Conservation (phyloP, 2,329 filamentous ascomycete species). For the Penicillium sp. region DNA sequence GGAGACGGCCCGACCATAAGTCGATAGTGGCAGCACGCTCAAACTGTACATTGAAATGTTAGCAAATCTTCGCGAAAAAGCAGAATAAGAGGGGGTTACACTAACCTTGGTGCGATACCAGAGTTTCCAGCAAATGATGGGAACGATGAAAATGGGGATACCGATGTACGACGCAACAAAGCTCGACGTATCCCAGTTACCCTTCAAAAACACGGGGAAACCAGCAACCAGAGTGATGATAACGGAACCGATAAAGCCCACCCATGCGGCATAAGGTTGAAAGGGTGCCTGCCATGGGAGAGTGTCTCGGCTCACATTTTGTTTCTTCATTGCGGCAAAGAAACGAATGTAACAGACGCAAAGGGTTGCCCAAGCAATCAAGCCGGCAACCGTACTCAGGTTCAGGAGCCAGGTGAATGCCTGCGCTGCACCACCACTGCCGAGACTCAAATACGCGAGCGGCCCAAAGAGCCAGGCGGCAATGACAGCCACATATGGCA, state of each 20-base stretch:
- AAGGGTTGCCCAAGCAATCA: slow-evolving; percentile 50
- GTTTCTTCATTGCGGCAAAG: slow-evolving; percentile 45
- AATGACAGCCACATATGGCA: slow-evolving; percentile 59
- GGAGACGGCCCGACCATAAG: slow-evolving; percentile 33
- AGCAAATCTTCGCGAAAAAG: not conserved
- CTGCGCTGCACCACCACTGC: slow-evolving; percentile 33
- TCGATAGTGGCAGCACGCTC: slow-evolving; percentile 28
- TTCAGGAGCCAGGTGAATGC: slow-evolving; percentile 46
- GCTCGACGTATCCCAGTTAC: slow-evolving; percentile 32
- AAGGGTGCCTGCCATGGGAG: slow-evolving; percentile 51
- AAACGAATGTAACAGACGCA: slow-evolving; percentile 52
- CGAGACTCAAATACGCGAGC: slow-evolving; percentile 44
- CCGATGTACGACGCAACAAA: slow-evolving; percentile 45
- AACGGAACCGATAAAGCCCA: slow-evolving; percentile 55
- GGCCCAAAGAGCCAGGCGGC: slow-evolving; percentile 49
- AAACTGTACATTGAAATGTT: slow-evolving; percentile 16
- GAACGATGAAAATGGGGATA: slow-evolving; percentile 44
- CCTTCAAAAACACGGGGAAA: slow-evolving; percentile 52
- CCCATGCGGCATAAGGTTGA: slow-evolving; percentile 63
- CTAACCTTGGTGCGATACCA: slow-evolving; percentile 38
- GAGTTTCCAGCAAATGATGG: slow-evolving; percentile 45
- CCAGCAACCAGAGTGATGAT: slow-evolving; percentile 67
- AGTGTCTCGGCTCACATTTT: slow-evolving; percentile 36
- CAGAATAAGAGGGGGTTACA: not conserved
- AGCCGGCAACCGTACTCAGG: slow-evolving; percentile 46